Percentiles rank a stretch among this genome's conserved stretches.
phyloP scores from a whole-genome alignment of 257 asterid species.

The Avicennia marina region DNA sequence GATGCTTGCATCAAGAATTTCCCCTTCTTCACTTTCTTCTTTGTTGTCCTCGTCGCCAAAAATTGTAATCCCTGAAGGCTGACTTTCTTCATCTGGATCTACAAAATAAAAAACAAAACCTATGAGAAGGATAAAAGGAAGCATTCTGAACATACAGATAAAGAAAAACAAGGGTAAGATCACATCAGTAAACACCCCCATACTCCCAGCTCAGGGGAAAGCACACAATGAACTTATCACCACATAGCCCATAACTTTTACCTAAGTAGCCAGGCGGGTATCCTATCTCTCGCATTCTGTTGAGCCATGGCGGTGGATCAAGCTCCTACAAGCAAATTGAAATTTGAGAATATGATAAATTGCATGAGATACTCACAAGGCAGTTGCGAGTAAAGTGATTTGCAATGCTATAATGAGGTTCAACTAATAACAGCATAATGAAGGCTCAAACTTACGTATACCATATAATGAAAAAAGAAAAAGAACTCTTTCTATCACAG shows the following conservation, averaged over 20 bases:
- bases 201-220: background rate
- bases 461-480: background rate
- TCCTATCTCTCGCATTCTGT: conserved; percentile 95
- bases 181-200: background rate
- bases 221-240: background rate
- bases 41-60: conserved; percentile 56
- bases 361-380: background rate
- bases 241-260: conserved; percentile 22
- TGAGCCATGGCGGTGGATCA: conserved; percentile 99
- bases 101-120: conserved; percentile 5
- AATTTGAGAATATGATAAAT: conserved; percentile 13
- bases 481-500: conserved; percentile 1
- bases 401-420: background rate
- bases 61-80: conserved; percentile 92
- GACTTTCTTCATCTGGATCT: conserved; percentile 56
- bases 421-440: background rate
- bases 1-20: conserved; percentile 43
- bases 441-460: background rate
- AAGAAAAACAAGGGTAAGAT: background rate
- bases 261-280: conserved; percentile 99
- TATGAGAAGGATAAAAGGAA: background rate
- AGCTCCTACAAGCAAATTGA: conserved; percentile 52
- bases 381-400: background rate
- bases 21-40: conserved; percentile 74
- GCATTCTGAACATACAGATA: no score